Conservation (phyloP, 169 alveolate species). For the Amoebophrya sp. region DNA sequence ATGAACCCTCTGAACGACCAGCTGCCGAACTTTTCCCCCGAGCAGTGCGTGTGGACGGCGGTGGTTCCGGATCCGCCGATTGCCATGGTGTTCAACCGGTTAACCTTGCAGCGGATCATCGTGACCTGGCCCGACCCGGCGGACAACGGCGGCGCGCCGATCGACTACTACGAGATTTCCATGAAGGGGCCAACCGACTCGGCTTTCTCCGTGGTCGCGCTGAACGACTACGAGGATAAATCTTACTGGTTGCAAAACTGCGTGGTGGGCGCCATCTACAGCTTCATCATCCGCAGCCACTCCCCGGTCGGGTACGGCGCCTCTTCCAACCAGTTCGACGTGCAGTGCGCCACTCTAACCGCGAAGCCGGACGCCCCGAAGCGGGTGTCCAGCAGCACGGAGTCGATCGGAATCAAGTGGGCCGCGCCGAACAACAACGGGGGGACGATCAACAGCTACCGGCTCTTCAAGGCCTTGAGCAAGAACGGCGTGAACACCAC, state of each 20-base stretch:
- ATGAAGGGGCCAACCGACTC: neutral
- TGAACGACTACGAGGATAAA: neutral
- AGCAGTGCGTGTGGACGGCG: neutral
- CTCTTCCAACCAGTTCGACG: neutral
- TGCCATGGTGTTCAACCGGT: neutral
- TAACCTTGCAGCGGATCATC: neutral
- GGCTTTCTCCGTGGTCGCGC: neutral
- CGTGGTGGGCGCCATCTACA: neutral
- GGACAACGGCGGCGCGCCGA: neutral
- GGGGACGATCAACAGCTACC: slow-evolving; percentile 16
- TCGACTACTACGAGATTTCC: neutral
- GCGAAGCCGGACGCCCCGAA: neutral
- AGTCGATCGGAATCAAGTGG: slow-evolving; percentile 27
- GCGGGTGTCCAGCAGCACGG: neutral
- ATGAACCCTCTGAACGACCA: neutral
- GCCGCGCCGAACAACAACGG: slow-evolving; percentile 15
- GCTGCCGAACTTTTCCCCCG: neutral
- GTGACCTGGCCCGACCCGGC: slow-evolving; percentile 8
- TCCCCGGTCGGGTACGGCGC: neutral
- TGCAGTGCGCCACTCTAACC: neutral
- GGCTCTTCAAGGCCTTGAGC: neutral
- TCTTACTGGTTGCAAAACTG: neutral
- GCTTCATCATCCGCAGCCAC: neutral
- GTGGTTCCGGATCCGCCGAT: neutral
- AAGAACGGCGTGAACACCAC: neutral